A percentile compares a stretch with the other conserved stretches of the same genome.
These are phyloP conservation scores for Kitagawia praeruptora DNA, from an alignment of 129 eudicot genomes.

Conservation along the genomic window DNA sequence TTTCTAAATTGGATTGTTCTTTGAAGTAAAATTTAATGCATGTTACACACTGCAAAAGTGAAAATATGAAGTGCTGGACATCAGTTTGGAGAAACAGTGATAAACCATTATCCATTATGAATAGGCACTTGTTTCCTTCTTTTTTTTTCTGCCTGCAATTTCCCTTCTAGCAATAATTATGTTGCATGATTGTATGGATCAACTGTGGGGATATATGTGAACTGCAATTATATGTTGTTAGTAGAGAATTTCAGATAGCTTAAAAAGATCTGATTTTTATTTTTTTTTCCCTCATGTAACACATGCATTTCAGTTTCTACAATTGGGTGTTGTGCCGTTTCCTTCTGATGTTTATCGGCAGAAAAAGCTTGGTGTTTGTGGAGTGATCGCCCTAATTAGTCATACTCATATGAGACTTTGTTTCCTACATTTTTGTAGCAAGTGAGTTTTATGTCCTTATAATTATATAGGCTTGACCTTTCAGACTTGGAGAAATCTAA, in stretches of 20 bases:
- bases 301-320: conserved; percentile 27
- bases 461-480: not conserved
- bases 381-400: conserved; percentile 49
- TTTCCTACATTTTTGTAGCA: conserved; percentile 45
- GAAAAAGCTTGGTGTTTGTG: conserved; percentile 49
- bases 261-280: not conserved
- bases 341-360: conserved; percentile 31
- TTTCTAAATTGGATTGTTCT: not conserved
- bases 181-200: not conserved
- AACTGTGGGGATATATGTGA: not conserved
- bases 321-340: conserved; percentile 64
- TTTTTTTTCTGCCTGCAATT: not conserved
- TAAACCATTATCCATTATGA: not conserved
- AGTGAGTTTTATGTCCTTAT: conserved; percentile 21
- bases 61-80: not conserved
- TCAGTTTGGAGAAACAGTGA: not conserved
- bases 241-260: not conserved
- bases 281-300: not conserved
- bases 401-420: conserved; percentile 42
- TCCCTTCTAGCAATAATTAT: not conserved
- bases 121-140: not conserved
- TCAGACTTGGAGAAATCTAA: not conserved
- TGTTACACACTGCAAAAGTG: not conserved
- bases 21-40: not conserved
- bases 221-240: not conserved